Evolutionary conservation across 2,329 filamentous ascomycete genomes (phyloP).

Genomic region (Pestalotiopsis sp.): DNA sequence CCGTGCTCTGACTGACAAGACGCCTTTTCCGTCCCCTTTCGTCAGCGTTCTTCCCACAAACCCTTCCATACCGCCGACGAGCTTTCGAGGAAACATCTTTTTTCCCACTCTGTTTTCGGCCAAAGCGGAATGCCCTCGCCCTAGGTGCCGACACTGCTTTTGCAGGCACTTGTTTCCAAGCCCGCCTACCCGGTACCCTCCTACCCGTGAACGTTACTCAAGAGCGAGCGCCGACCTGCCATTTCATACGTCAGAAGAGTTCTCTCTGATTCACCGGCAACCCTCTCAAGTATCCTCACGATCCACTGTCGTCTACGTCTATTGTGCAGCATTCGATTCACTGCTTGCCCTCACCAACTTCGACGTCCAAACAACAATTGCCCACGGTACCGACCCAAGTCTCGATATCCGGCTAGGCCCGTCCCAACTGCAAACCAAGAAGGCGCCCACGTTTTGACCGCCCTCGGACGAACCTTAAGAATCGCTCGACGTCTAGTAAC

Average conservation of each 20-base stretch:
- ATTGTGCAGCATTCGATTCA: not conserved
- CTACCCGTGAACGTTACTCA: not conserved
- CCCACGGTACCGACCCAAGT: not conserved
- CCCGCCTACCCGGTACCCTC: not conserved
- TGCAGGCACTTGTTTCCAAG: not conserved
- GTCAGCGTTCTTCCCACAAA: not conserved
- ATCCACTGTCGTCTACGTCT: not conserved
- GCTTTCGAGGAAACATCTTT: not conserved
- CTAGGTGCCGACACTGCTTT: not conserved
- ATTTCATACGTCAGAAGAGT: not conserved
- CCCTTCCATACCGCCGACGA: not conserved
- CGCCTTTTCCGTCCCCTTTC: not conserved
- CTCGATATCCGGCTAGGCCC: not conserved
- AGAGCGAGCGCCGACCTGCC: not conserved
- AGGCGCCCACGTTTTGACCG: not conserved
- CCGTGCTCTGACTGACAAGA: not conserved
- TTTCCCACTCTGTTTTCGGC: not conserved
- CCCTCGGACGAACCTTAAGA: not conserved
- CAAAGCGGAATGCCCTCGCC: conserved; percentile 9
- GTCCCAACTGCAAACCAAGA: not conserved
- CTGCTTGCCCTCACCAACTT: not conserved
- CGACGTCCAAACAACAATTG: not conserved
- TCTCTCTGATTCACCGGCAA: not conserved
- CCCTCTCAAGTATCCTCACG: not conserved
- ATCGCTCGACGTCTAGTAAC: not conserved